phyloP scores from a whole-genome alignment of 2,329 filamentous ascomycete genomes.

The Cladosporium sp. region DNA sequence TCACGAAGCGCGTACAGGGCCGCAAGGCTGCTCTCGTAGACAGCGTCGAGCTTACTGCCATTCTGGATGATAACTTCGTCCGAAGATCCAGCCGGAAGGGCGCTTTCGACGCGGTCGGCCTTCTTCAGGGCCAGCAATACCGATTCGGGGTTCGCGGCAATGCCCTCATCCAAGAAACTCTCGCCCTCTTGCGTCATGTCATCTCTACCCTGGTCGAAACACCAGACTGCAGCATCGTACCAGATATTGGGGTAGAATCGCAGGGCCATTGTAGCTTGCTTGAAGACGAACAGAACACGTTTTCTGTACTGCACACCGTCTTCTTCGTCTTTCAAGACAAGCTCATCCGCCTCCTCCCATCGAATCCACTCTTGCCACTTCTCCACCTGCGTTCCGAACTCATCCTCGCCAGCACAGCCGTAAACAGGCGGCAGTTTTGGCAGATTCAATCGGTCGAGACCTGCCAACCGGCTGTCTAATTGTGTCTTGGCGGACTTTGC shows the following conservation, averaged over 20 bases:
- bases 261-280: conserved; percentile 87
- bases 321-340: conserved; percentile 77
- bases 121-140: conserved; percentile 85
- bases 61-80: conserved; percentile 67
- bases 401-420: conserved; percentile 81
- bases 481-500: conserved; percentile 86
- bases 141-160: conserved; percentile 88
- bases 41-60: conserved; percentile 71
- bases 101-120: conserved; percentile 80
- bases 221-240: conserved; percentile 93
- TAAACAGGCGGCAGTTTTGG: conserved; percentile 77
- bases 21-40: conserved; percentile 78
- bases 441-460: conserved; percentile 70
- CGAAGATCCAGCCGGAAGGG: conserved; percentile 60
- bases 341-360: conserved; percentile 91
- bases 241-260: conserved; percentile 95
- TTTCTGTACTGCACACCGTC: conserved; percentile 71
- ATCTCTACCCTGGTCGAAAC: conserved; percentile 70
- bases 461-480: conserved; percentile 80
- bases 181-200: conserved; percentile 57
- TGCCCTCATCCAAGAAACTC: conserved; percentile 75
- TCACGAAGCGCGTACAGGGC: conserved; percentile 84
- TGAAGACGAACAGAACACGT: conserved; percentile 85
- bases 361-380: conserved; percentile 92
- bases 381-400: conserved; percentile 78